phyloP scores from a whole-genome alignment of 495 filamentous ascomycete genomes.

The Immersiella caudata region DNA sequence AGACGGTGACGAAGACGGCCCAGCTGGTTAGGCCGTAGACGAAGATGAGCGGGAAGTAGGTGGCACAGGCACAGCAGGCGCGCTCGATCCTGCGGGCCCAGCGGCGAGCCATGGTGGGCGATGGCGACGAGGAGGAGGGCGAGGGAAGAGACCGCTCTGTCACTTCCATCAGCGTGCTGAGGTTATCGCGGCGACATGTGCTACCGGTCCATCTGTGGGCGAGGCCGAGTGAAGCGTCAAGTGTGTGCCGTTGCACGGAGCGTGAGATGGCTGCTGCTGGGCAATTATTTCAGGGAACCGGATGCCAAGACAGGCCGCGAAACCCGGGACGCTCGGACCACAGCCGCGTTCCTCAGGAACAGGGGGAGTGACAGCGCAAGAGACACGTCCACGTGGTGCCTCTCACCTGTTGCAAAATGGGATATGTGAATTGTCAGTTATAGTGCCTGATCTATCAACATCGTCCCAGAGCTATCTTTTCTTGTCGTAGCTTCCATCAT shows the following conservation, averaged over 20 bases:
- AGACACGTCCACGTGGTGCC: neutral
- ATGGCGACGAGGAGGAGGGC: conserved; percentile 2
- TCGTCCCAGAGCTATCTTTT: neutral
- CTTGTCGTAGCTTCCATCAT: too few relatives aligned
- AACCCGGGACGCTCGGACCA: conserved; percentile 7
- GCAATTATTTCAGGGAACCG: conserved; percentile 3
- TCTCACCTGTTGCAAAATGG: neutral
- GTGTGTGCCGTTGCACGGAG: neutral
- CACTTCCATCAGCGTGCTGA: conserved; percentile 14
- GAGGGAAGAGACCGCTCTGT: conserved; percentile 6
- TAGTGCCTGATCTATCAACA: too few relatives aligned
- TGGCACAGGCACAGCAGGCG: conserved; percentile 73
- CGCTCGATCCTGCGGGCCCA: conserved; percentile 82
- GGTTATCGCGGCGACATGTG: neutral
- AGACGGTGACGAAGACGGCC: conserved; percentile 85
- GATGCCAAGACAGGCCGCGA: neutral
- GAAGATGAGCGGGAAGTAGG: conserved; percentile 88
- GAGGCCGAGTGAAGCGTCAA: neutral
- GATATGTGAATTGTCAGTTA: neutral
- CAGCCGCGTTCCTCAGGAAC: neutral
- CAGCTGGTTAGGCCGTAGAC: conserved; percentile 88
- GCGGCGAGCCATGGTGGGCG: conserved; percentile 44
- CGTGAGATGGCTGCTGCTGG: neutral
- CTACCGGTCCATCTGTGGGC: conserved; percentile 21
- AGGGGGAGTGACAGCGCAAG: neutral